Percentiles rank a stretch among this genome's conserved stretches.
Conservation (phyloP, 2,329 filamentous ascomycete genomes). For the Exophiala spinifera region DNA sequence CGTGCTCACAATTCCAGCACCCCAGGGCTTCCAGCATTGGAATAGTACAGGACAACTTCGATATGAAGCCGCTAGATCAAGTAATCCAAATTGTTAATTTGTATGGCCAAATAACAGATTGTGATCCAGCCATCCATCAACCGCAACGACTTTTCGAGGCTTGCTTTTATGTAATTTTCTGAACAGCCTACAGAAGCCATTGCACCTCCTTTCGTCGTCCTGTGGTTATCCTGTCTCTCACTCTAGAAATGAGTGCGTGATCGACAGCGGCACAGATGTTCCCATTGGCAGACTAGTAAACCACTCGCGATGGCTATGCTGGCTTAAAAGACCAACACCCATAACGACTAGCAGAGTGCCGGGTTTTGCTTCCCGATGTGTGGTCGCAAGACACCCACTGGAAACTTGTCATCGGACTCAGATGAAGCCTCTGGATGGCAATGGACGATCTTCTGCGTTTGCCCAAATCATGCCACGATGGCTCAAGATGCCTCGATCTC, state of each 20-base stretch:
- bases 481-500: neutral
- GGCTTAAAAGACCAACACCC: neutral
- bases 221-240: neutral
- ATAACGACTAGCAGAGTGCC: neutral
- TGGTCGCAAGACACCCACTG: neutral
- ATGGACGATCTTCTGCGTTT: neutral
- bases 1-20: constrained; percentile 11
- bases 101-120: too few relatives aligned
- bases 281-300: neutral
- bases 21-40: neutral
- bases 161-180: too few relatives aligned
- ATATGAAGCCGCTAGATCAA: too few relatives aligned
- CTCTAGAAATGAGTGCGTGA: neutral
- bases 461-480: constrained; percentile 1
- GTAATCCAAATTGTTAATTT: too few relatives aligned
- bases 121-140: neutral
- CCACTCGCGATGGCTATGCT: neutral
- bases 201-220: neutral
- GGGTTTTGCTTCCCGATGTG: neutral
- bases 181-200: too few relatives aligned
- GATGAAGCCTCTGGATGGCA: neutral
- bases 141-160: neutral
- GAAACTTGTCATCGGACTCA: neutral
- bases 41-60: too few relatives aligned
- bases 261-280: neutral